A percentile compares a stretch with the other conserved stretches of the same genome.
Evolutionary conservation across 148 eudicot species (phyloP).

Genomic region (Spergularia marina): DNA sequence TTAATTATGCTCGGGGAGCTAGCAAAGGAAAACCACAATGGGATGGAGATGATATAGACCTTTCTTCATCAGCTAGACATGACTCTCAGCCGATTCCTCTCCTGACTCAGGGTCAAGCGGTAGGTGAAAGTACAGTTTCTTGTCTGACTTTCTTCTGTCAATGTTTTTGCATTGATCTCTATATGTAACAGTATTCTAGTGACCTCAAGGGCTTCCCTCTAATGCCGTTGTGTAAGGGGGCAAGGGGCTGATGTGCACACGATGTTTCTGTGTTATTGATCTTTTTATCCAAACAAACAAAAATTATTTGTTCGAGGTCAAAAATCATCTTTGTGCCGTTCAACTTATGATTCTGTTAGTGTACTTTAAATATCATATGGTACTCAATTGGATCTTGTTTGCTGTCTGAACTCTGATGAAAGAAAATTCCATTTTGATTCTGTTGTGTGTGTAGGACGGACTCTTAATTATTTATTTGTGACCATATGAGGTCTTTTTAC

Average conservation of each 20-base stretch:
- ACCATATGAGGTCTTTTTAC: too few relatives aligned
- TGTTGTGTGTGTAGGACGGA: too few relatives aligned
- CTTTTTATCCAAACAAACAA: background rate
- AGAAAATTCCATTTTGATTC: too few relatives aligned
- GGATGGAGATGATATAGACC: conserved; percentile 77
- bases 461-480: too few relatives aligned
- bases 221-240: too few relatives aligned
- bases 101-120: conserved; percentile 81
- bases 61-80: conserved; percentile 82
- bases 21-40: conserved; percentile 65
- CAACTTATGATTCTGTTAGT: background rate
- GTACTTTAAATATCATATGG: too few relatives aligned
- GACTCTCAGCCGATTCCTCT: conserved; percentile 88
- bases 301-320: background rate
- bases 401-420: too few relatives aligned
- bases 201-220: too few relatives aligned
- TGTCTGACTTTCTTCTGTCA: background rate
- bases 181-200: too few relatives aligned
- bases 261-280: too few relatives aligned
- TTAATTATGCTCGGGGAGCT: conserved; percentile 55
- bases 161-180: background rate
- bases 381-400: too few relatives aligned
- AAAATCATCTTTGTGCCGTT: background rate
- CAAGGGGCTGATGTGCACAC: too few relatives aligned
- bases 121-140: conserved; percentile 33